Percentiles rank a stretch among this genome's conserved stretches.
These are phyloP conservation scores for Salix brachista DNA, from an alignment of 345 rosid species.

Conservation along the genomic window DNA sequence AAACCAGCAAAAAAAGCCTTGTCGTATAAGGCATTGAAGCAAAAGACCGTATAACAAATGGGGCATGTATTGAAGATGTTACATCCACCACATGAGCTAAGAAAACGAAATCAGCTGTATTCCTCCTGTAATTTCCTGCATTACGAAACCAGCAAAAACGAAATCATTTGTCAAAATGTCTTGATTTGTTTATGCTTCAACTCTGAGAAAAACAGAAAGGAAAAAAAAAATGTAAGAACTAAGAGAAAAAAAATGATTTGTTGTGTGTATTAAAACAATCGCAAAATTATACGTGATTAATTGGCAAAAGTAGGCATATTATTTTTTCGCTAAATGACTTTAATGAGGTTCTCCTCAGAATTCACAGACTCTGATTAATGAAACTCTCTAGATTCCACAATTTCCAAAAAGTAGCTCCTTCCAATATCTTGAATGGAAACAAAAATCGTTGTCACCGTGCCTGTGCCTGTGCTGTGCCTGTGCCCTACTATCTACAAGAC, in stretches of 20 bases:
- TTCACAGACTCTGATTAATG: no score
- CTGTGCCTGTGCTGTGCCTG: not conserved
- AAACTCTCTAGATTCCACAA: not conserved
- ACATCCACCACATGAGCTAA: constrained; percentile 87
- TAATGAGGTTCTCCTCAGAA: no score
- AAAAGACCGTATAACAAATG: constrained; percentile 52
- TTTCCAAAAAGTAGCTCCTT: not conserved
- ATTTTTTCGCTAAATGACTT: not conserved
- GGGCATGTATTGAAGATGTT: constrained; percentile 55
- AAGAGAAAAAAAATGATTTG: not conserved
- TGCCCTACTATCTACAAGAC: not conserved
- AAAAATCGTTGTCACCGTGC: not conserved
- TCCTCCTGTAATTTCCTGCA: constrained; percentile 42
- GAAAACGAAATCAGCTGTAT: constrained; percentile 88
- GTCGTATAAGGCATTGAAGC: constrained; percentile 55
- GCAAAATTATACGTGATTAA: not conserved
- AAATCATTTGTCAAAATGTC: not conserved
- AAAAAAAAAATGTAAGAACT: not conserved
- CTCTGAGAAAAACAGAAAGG: not conserved
- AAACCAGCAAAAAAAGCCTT: constrained; percentile 40
- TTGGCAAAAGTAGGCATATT: not conserved
- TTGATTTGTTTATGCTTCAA: not conserved
- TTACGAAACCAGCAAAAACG: no score
- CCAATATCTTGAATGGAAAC: not conserved
- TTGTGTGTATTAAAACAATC: not conserved